phyloP scores from a whole-genome alignment of 192 early-diverging fungal species.

The Coemansia sp. region DNA sequence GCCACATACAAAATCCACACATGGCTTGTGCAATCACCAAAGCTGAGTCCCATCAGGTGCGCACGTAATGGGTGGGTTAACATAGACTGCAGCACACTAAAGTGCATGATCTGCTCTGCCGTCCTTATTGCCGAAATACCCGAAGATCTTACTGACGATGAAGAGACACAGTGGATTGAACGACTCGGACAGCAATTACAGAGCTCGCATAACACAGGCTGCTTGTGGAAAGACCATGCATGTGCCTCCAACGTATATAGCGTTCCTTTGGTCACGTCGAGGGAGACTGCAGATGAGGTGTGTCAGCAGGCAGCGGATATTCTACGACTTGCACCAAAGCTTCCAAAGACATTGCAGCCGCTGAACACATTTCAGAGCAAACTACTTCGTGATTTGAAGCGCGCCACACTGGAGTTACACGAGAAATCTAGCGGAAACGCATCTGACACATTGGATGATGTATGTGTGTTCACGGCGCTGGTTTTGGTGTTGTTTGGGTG shows the following conservation, averaged over 20 bases:
- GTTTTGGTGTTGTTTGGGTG: conserved; percentile 45
- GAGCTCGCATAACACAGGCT: conserved; percentile 33
- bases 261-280: conserved; percentile 27
- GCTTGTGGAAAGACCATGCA: conserved; percentile 36
- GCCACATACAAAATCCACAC: conserved; percentile 48
- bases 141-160: conserved; percentile 26
- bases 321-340: conserved; percentile 10
- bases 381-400: conserved; percentile 21
- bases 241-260: conserved; percentile 35
- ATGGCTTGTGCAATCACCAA: conserved; percentile 40
- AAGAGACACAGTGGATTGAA: conserved; percentile 36
- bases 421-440: background rate
- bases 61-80: conserved; percentile 51
- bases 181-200: conserved; percentile 37
- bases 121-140: conserved; percentile 42
- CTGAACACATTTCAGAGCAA: conserved; percentile 36
- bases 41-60: conserved; percentile 42
- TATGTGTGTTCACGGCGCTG: conserved; percentile 14
- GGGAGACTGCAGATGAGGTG: conserved; percentile 27
- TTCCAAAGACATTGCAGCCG: conserved; percentile 26
- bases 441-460: background rate
- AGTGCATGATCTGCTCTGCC: conserved; percentile 37
- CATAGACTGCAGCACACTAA: conserved; percentile 38
- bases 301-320: conserved; percentile 34
- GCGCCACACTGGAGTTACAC: background rate